phyloP scores from a whole-genome alignment of 73 alveolate species.

The Paraurostyla sp. region DNA sequence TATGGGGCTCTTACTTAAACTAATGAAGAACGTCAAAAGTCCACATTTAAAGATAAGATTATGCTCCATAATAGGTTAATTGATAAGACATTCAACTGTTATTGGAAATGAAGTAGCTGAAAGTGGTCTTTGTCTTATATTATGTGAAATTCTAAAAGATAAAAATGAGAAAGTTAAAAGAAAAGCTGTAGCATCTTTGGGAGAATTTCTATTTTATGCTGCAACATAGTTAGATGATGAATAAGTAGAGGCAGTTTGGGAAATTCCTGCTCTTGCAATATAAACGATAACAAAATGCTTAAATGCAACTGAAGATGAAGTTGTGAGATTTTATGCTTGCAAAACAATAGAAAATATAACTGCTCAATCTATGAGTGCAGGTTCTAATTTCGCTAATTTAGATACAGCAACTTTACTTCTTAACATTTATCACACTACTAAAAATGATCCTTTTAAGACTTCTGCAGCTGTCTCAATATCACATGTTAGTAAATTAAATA shows the following conservation, averaged over 20 bases:
- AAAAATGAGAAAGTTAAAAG: constrained; percentile 67
- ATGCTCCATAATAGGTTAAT: constrained; percentile 93
- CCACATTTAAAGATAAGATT: constrained; percentile 89
- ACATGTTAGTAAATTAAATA: constrained; percentile 74
- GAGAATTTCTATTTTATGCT: constrained; percentile 96
- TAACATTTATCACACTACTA: constrained; percentile 66
- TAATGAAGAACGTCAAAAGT: constrained; percentile 89
- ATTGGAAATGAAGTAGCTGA: constrained; percentile 93
- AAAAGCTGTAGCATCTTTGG: constrained; percentile 96
- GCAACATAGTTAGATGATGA: constrained; percentile 97
- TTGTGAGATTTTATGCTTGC: constrained; percentile 92
- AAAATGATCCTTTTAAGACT: constrained; percentile 72
- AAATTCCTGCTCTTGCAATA: constrained; percentile 76
- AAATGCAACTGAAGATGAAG: constrained; percentile 90
- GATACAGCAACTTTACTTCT: constrained; percentile 71
- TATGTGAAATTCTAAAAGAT: constrained; percentile 72
- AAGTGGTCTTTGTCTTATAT: constrained; percentile 70
- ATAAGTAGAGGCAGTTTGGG: constrained; percentile 91
- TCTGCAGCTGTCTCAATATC: constrained; percentile 76
- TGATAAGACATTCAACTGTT: constrained; percentile 96
- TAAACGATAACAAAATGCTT: constrained; percentile 76
- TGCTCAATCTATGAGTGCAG: constrained; percentile 79
- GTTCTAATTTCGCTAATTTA: constrained; percentile 77
- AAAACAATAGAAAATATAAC: constrained; percentile 95
- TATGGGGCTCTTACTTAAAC: constrained; percentile 84